Evolutionary conservation across 495 filamentous ascomycete genomes (phyloP).

Genomic region (Daldinia decipiens): DNA sequence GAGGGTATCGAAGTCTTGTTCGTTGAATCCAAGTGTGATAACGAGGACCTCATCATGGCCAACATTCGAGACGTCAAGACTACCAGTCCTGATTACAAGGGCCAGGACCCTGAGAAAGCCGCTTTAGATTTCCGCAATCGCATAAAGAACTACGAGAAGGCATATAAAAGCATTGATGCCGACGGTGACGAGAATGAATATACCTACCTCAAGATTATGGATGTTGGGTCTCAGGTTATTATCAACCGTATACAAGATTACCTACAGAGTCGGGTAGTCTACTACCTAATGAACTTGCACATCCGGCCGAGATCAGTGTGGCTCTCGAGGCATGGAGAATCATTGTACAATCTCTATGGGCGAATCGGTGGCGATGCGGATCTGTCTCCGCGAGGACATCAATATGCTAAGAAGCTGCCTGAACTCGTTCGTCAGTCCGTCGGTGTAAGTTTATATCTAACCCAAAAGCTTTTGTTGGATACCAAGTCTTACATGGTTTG

Average conservation of each 20-base stretch:
- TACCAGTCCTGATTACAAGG: conserved; percentile 91
- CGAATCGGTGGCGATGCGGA: conserved; percentile 91
- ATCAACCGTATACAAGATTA: conserved; percentile 98
- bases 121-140: conserved; percentile 91
- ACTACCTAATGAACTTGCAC: conserved; percentile 98
- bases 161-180: conserved; percentile 90
- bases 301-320: conserved; percentile 98
- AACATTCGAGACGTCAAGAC: conserved; percentile 99
- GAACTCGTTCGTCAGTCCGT: conserved; percentile 82
- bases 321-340: conserved; percentile 97
- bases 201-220: conserved; percentile 96
- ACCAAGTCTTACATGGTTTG: conserved; percentile 20
- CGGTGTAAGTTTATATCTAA: conserved; percentile 61
- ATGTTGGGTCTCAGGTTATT: conserved; percentile 92
- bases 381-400: conserved; percentile 85
- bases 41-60: conserved; percentile 93
- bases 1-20: conserved; percentile 90
- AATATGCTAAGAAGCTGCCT: conserved; percentile 84
- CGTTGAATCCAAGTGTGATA: conserved; percentile 95
- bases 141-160: conserved; percentile 95
- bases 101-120: conserved; percentile 90
- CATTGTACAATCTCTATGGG: conserved; percentile 85
- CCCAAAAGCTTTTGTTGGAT: neutral
- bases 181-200: conserved; percentile 77
- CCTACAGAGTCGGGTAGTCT: conserved; percentile 92